Percentiles rank a stretch among this genome's conserved stretches.
These are phyloP conservation scores for Russula olivacea DNA, from an alignment of 768 basidiomycete genomes.

Conservation along the genomic window DNA sequence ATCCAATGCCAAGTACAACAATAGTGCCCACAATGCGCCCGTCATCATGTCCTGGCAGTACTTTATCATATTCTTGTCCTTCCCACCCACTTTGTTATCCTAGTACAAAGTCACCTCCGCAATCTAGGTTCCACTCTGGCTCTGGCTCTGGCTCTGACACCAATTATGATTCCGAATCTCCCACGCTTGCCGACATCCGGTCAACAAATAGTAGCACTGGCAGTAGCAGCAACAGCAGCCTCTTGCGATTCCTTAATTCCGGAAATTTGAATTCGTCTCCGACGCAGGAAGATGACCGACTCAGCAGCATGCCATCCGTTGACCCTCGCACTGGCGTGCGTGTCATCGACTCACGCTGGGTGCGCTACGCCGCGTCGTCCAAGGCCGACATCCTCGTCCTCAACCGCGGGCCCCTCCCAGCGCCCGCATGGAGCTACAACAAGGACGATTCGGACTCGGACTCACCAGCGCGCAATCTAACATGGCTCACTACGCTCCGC, in stretches of 20 bases:
- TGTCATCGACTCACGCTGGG: conserved; percentile 14
- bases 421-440: conserved; percentile 22
- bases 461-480: neutral
- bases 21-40: neutral
- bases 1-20: neutral
- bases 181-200: neutral
- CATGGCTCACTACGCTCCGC: conserved; percentile 14
- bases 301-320: neutral
- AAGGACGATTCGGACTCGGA: neutral
- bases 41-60: conserved; percentile 10
- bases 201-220: neutral
- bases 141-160: neutral
- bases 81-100: conserved; percentile 17
- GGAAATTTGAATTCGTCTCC: conserved; percentile 8
- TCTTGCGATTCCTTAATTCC: conserved; percentile 19
- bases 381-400: conserved; percentile 12
- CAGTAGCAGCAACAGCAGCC: neutral
- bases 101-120: neutral
- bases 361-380: neutral
- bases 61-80: conserved; percentile 6
- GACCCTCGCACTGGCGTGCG: conserved; percentile 22
- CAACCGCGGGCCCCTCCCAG: conserved; percentile 17
- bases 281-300: neutral
- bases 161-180: neutral
- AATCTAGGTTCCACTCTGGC: neutral